These are phyloP conservation scores for Trichoderma atroviride DNA, from an alignment of 2,329 filamentous ascomycete genomes.

Conservation along the genomic window DNA sequence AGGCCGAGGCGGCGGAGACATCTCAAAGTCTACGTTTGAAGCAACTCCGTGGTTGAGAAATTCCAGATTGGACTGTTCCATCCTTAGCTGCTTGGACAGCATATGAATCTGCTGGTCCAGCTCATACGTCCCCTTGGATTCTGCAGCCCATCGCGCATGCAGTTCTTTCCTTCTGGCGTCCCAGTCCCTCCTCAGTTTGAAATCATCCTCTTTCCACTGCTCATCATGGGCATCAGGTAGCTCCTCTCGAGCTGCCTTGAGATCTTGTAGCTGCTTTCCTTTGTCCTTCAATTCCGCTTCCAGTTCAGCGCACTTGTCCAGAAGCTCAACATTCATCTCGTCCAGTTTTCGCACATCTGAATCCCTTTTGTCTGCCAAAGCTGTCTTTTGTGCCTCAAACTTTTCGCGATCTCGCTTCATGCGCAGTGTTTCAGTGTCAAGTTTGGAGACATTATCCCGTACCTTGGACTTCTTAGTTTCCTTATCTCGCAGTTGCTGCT, in stretches of 20 bases:
- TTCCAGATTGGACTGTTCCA: conserved; percentile 46
- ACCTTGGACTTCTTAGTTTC: conserved; percentile 69
- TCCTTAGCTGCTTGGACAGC: conserved; percentile 51
- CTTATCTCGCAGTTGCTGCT: conserved; percentile 70
- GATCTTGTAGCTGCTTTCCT: conserved; percentile 69
- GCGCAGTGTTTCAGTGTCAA: conserved; percentile 63
- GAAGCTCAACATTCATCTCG: conserved; percentile 60
- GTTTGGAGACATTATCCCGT: conserved; percentile 69
- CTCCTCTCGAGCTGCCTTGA: conserved; percentile 71
- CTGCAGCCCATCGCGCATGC: conserved; percentile 52
- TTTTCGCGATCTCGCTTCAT: conserved; percentile 60
- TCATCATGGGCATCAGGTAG: conserved; percentile 64
- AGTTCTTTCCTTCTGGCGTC: conserved; percentile 56
- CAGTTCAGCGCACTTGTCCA: conserved; percentile 65
- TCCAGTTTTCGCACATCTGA: conserved; percentile 55
- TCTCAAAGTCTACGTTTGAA: conserved; percentile 53
- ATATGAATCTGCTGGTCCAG: conserved; percentile 51
- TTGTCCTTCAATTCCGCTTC: conserved; percentile 72
- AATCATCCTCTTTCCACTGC: conserved; percentile 55
- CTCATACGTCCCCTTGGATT: conserved; percentile 51
- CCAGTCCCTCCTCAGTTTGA: conserved; percentile 59
- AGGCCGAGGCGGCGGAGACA: conserved; percentile 44
- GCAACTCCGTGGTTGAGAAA: conserved; percentile 41
- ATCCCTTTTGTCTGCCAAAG: conserved; percentile 55
- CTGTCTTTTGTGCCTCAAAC: conserved; percentile 57